phyloP scores from a whole-genome alignment of 176 grass and related monocot genomes.

The Carex myosuroides region DNA sequence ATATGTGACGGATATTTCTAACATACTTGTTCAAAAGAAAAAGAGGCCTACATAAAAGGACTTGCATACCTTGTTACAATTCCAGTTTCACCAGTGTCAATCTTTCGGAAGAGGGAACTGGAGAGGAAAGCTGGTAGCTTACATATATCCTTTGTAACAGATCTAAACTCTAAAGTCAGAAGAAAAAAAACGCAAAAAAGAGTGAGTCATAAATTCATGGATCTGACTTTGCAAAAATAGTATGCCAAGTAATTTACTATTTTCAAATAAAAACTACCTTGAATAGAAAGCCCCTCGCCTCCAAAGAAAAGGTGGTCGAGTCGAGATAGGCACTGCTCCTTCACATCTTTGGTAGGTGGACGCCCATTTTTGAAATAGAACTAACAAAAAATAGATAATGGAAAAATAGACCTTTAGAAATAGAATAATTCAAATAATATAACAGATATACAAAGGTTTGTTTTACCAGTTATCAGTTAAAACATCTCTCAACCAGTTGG shows the following conservation, averaged over 20 bases:
- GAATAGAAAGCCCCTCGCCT: constrained; percentile 75
- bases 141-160: constrained; percentile 90
- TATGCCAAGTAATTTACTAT: constrained; percentile 7
- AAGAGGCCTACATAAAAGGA: neutral
- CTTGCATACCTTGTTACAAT: constrained; percentile 62
- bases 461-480: neutral
- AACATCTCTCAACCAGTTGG: neutral
- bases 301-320: constrained; percentile 89
- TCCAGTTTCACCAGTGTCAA: constrained; percentile 62
- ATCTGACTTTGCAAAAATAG: neutral
- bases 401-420: constrained; percentile 14
- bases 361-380: constrained; percentile 95
- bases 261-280: constrained; percentile 37
- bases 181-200: constrained; percentile 16
- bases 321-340: constrained; percentile 92
- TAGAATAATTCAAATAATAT: constrained; percentile 12
- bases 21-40: neutral
- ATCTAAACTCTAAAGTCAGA: constrained; percentile 74
- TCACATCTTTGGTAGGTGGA: constrained; percentile 72
- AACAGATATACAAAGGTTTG: constrained; percentile 9
- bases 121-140: constrained; percentile 90
- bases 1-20: neutral
- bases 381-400: constrained; percentile 28
- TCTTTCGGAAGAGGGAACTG: constrained; percentile 79
- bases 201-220: constrained; percentile 3